Conservation (phyloP, 805 yeast genomes). For the Cephaloascus albidus region DNA sequence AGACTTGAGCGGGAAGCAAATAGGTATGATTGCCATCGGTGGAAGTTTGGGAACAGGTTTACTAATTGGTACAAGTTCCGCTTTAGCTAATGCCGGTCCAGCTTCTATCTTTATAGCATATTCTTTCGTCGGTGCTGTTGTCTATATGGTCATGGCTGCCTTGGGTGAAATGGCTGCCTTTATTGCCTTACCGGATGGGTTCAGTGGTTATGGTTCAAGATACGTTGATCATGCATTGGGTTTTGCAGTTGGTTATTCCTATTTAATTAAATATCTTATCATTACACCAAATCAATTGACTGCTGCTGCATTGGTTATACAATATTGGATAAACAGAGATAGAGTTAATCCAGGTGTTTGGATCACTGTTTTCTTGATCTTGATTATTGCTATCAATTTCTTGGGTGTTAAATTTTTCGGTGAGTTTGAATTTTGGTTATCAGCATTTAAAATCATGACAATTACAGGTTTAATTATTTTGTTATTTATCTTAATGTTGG, state of each 20-base stretch:
- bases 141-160: constrained; percentile 40
- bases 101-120: constrained; percentile 31
- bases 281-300: constrained; percentile 51
- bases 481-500: constrained; percentile 56
- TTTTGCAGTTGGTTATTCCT: constrained; percentile 60
- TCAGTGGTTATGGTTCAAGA: constrained; percentile 55
- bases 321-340: constrained; percentile 41
- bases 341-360: constrained; percentile 45
- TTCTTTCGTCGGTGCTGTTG: constrained; percentile 27
- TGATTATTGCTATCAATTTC: constrained; percentile 29
- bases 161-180: constrained; percentile 64
- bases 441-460: constrained; percentile 54
- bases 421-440: constrained; percentile 47
- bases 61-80: constrained; percentile 67
- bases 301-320: constrained; percentile 47
- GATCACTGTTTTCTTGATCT: constrained; percentile 36
- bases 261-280: constrained; percentile 42
- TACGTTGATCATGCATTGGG: constrained; percentile 62
- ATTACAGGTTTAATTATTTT: constrained; percentile 59
- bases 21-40: constrained; percentile 60
- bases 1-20: constrained; percentile 39
- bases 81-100: constrained; percentile 34
- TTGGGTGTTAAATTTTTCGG: constrained; percentile 42
- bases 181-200: constrained; percentile 58
- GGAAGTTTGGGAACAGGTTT: constrained; percentile 81